Conservation (phyloP, 2,329 filamentous ascomycete genomes). For the Fusarium sp. region DNA sequence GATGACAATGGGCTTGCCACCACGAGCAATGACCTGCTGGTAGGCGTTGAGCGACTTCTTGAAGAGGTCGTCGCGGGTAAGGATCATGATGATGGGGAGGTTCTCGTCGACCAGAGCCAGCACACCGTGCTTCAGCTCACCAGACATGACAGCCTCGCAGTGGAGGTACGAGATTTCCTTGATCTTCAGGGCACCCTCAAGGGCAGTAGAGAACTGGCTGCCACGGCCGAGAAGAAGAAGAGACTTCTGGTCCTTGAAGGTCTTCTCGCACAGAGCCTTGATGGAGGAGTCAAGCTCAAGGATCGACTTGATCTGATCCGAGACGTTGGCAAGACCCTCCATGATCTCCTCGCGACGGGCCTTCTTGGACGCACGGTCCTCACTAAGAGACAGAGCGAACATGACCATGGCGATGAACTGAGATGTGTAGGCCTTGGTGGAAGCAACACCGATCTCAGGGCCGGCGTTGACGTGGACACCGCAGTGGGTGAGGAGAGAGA, state of each 20-base stretch:
- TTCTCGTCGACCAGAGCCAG: slow-evolving; percentile 97
- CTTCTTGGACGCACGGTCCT: slow-evolving; percentile 95
- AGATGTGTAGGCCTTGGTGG: slow-evolving; percentile 98
- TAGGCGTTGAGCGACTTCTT: slow-evolving; percentile 99
- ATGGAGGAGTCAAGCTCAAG: slow-evolving; percentile 91
- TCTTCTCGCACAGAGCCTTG: slow-evolving; percentile 91
- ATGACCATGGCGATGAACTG: slow-evolving; percentile 99
- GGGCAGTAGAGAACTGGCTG: slow-evolving; percentile 93
- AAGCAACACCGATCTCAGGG: slow-evolving; percentile 97
- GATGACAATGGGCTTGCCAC: slow-evolving; percentile 96
- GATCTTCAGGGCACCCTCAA: slow-evolving; percentile 98
- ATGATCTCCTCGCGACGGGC: slow-evolving; percentile 95
- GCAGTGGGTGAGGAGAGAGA: slow-evolving; percentile 98
- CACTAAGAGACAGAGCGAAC: slow-evolving; percentile 95
- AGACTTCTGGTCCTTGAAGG: slow-evolving; percentile 97
- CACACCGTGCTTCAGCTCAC: slow-evolving; percentile 98
- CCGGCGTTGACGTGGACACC: slow-evolving; percentile 99
- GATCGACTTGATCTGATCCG: slow-evolving; percentile 89
- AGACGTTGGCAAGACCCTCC: slow-evolving; percentile 86
- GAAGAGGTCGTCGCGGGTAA: slow-evolving; percentile 95
- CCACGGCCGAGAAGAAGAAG: slow-evolving; percentile 92
- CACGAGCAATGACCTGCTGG: slow-evolving; percentile 97
- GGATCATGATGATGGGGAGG: slow-evolving; percentile 99
- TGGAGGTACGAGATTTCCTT: slow-evolving; percentile 99
- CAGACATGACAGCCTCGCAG: slow-evolving; percentile 99